Conservation (phyloP, 495 filamentous ascomycete genomes). For the Cryomyces antarcticus region DNA sequence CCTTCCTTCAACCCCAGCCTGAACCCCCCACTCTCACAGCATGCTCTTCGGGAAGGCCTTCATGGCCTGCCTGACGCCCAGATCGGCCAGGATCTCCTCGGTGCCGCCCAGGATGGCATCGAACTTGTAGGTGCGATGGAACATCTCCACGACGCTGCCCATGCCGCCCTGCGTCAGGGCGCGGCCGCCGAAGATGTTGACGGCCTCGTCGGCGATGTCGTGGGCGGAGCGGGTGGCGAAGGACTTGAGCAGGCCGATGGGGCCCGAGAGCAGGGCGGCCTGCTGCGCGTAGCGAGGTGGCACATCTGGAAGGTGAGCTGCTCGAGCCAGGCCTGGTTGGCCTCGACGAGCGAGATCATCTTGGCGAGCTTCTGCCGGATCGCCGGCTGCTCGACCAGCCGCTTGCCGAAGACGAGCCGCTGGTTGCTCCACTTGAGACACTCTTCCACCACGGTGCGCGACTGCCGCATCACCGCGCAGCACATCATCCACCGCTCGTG, state of each 20-base stretch:
- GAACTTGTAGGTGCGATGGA: constrained; percentile 72
- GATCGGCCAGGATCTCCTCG: constrained; percentile 65
- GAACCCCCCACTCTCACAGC: constrained; percentile 38
- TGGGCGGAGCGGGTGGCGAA: constrained; percentile 40
- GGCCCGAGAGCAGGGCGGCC: constrained; percentile 52
- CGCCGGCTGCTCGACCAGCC: constrained; percentile 63
- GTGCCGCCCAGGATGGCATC: constrained; percentile 72
- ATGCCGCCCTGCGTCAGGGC: constrained; percentile 67
- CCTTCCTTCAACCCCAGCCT: constrained; percentile 30
- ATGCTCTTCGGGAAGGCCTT: constrained; percentile 69
- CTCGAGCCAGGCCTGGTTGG: constrained; percentile 75
- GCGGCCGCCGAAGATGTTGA: constrained; percentile 74
- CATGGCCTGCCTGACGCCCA: constrained; percentile 67
- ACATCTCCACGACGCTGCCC: constrained; percentile 63
- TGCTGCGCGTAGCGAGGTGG: constrained; percentile 64
- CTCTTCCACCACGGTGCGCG: constrained; percentile 56
- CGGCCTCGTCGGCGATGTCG: constrained; percentile 63
- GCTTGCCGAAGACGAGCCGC: constrained; percentile 68
- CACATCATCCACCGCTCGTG: constrained; percentile 32
- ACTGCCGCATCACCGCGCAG: constrained; percentile 41
- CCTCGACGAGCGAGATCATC: constrained; percentile 67
- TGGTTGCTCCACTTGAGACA: constrained; percentile 83
- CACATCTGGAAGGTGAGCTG: constrained; percentile 74
- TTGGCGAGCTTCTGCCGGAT: constrained; percentile 76
- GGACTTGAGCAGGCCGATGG: constrained; percentile 58